Conservation (phyloP, 2,329 filamentous ascomycete species). For the Boeremia lycopersici region DNA sequence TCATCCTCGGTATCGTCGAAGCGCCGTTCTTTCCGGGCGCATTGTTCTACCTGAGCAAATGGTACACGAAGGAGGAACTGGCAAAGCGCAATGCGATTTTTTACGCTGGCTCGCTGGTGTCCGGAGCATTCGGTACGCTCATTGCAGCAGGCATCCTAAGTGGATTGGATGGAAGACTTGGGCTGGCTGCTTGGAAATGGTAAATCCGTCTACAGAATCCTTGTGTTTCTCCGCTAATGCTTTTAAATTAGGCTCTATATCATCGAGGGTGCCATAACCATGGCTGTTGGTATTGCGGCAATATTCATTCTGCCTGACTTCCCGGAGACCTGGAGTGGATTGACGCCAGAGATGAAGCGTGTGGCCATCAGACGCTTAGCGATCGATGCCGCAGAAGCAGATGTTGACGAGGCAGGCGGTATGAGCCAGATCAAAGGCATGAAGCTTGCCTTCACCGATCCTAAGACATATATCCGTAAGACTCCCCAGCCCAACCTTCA, state of each 20-base stretch:
- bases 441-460: conserved; percentile 58
- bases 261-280: conserved; percentile 46
- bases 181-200: conserved; percentile 46
- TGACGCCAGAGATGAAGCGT: conserved; percentile 51
- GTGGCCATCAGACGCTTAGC: conserved; percentile 56
- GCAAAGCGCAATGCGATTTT: conserved; percentile 59
- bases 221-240: neutral
- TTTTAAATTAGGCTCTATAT: conserved; percentile 36
- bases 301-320: conserved; percentile 48
- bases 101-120: conserved; percentile 57
- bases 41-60: conserved; percentile 41
- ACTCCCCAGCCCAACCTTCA: no score
- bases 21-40: conserved; percentile 31
- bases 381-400: conserved; percentile 52
- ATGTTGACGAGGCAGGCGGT: conserved; percentile 55
- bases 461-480: conserved; percentile 54
- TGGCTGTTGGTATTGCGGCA: conserved; percentile 41
- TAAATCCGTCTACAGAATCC: neutral
- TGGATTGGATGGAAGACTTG: conserved; percentile 37
- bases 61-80: conserved; percentile 61
- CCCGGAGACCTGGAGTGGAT: conserved; percentile 49
- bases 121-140: conserved; percentile 59
- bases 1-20: conserved; percentile 48
- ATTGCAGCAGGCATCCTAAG: conserved; percentile 59
- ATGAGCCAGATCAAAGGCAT: conserved; percentile 57